Evolutionary conservation across 2,329 filamentous ascomycete genomes (phyloP).

Genomic region (Ilyonectria sp.): DNA sequence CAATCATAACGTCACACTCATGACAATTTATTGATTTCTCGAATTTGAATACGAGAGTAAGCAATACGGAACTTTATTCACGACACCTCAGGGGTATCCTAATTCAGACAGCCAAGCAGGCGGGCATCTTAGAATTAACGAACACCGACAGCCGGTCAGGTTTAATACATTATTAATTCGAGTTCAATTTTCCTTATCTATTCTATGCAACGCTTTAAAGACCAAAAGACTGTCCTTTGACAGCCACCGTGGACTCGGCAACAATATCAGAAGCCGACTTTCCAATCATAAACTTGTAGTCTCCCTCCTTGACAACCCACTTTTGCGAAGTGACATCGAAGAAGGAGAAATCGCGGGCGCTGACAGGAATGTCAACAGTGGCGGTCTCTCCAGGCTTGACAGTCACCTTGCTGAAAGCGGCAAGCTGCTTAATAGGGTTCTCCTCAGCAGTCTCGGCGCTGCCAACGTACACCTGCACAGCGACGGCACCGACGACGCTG

Average conservation of each 20-base stretch:
- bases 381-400: conserved; percentile 47
- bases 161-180: conserved; percentile 1
- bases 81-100: not conserved
- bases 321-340: conserved; percentile 47
- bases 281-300: conserved; percentile 49
- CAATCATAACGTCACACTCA: too few relatives aligned
- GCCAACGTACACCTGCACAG: conserved; percentile 70
- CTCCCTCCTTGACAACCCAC: conserved; percentile 48
- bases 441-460: conserved; percentile 35
- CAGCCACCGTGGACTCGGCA: conserved; percentile 38
- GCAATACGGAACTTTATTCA: too few relatives aligned
- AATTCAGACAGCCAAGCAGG: not conserved
- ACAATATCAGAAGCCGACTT: conserved; percentile 46
- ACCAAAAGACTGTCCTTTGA: conserved; percentile 41
- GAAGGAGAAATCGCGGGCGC: conserved; percentile 47
- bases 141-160: not conserved
- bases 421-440: conserved; percentile 71
- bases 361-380: conserved; percentile 42
- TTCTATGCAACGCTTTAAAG: conserved; percentile 23
- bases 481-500: conserved; percentile 61
- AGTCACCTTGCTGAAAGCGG: conserved; percentile 75
- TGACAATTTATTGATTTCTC: too few relatives aligned
- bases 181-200: conserved; percentile 10
- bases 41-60: too few relatives aligned
- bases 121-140: not conserved